Conservation (phyloP, 192 early-diverging fungal species). For the Coemansia sp. region DNA sequence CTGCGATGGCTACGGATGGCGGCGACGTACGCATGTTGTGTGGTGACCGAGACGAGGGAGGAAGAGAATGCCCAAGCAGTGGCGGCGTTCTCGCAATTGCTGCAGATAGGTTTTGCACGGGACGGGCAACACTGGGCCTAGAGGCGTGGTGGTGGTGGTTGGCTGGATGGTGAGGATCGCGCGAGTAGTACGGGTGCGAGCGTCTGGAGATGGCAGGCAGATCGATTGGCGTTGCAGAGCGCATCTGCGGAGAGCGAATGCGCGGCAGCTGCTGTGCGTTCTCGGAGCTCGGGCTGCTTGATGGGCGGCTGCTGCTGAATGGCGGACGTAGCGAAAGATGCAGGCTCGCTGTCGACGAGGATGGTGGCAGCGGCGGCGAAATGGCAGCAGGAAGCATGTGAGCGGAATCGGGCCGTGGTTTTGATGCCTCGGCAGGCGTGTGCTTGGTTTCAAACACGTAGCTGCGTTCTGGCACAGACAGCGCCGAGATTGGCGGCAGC, state of each 20-base stretch:
- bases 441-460: neutral
- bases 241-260: constrained; percentile 35
- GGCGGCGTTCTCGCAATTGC: neutral
- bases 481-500: constrained; percentile 38
- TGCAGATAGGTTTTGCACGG: neutral
- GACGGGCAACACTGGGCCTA: constrained; percentile 1
- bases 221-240: constrained; percentile 26
- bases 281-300: constrained; percentile 9
- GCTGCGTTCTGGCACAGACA: constrained; percentile 1
- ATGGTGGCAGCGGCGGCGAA: constrained; percentile 17
- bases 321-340: constrained; percentile 21
- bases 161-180: constrained; percentile 8
- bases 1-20: constrained; percentile 8
- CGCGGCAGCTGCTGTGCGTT: constrained; percentile 33
- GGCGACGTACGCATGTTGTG: constrained; percentile 35
- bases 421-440: neutral
- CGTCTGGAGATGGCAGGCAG: constrained; percentile 37
- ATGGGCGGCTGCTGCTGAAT: constrained; percentile 30
- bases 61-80: constrained; percentile 8
- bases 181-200: constrained; percentile 35
- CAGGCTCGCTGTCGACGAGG: neutral
- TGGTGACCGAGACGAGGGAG: constrained; percentile 1
- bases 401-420: neutral
- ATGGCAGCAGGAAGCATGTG: neutral
- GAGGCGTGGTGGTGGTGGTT: constrained; percentile 12